These are phyloP conservation scores for Auricularia heimuer DNA, from an alignment of 768 basidiomycete species.

Conservation along the genomic window DNA sequence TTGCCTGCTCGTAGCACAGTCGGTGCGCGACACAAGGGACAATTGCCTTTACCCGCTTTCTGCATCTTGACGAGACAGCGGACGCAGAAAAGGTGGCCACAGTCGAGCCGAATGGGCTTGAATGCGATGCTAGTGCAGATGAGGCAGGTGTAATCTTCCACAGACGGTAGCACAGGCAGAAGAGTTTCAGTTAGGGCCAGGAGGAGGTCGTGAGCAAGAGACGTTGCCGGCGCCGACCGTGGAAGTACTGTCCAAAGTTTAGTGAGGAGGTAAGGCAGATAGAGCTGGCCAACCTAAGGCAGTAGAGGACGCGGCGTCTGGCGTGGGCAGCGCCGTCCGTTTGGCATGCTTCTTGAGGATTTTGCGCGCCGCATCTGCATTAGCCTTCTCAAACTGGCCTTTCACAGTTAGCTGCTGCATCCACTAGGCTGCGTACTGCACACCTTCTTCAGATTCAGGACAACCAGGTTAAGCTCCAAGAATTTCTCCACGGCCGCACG, in stretches of 20 bases:
- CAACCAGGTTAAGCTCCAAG: slow-evolving; percentile 62
- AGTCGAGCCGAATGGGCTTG: slow-evolving; percentile 77
- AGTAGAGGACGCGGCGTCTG: slow-evolving; percentile 16
- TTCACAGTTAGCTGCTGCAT: background rate
- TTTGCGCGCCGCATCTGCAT: slow-evolving; percentile 83
- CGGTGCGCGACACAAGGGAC: slow-evolving; percentile 77
- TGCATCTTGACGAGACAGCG: slow-evolving; percentile 86
- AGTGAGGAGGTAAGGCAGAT: background rate
- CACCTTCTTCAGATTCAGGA: slow-evolving; percentile 69
- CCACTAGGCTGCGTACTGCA: background rate
- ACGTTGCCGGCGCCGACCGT: slow-evolving; percentile 20
- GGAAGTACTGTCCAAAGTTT: slow-evolving; percentile 3
- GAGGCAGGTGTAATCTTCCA: slow-evolving; percentile 78
- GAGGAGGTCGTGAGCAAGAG: slow-evolving; percentile 57
- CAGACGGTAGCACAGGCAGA: slow-evolving; percentile 66
- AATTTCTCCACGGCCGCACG: slow-evolving; percentile 57
- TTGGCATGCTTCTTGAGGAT: slow-evolving; percentile 93
- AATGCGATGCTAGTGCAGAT: slow-evolving; percentile 89
- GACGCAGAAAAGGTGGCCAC: slow-evolving; percentile 46
- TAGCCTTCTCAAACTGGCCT: slow-evolving; percentile 66
- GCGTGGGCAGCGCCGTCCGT: slow-evolving; percentile 70
- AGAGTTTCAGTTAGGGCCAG: slow-evolving; percentile 76
- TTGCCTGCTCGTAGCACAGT: slow-evolving; percentile 69
- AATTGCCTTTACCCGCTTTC: slow-evolving; percentile 59
- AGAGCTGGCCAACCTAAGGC: slow-evolving; percentile 5